A percentile compares a stretch with the other conserved stretches of the same genome.
Evolutionary conservation across 306 rosid genomes (phyloP).

Genomic region (Vigna nakashimae): DNA sequence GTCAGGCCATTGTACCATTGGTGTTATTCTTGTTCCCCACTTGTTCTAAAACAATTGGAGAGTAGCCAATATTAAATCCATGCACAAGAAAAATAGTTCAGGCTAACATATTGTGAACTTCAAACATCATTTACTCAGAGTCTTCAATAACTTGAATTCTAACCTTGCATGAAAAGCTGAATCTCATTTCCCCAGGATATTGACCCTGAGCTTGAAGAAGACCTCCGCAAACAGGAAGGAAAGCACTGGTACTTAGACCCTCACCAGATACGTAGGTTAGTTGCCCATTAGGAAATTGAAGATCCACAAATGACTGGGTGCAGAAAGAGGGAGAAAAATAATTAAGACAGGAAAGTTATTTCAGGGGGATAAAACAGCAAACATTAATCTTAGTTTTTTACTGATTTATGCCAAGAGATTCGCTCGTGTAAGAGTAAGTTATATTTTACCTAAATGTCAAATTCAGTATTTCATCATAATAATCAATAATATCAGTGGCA

Average conservation of each 20-base stretch:
- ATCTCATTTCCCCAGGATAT: constrained; percentile 99
- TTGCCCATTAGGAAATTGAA: constrained; percentile 98
- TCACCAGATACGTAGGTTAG: constrained; percentile 92
- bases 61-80: constrained; percentile 39
- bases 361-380: constrained; percentile 24
- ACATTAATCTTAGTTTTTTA: not conserved
- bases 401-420: not conserved
- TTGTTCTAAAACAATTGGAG: constrained; percentile 64
- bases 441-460: constrained; percentile 12
- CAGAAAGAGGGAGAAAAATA: constrained; percentile 18
- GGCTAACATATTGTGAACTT: constrained; percentile 3
- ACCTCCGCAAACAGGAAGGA: constrained; percentile 89
- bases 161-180: constrained; percentile 97
- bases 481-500: too few species aligned
- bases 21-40: constrained; percentile 93
- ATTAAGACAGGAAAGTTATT: constrained; percentile 22
- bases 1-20: constrained; percentile 94
- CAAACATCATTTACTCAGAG: not conserved
- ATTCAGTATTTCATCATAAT: not conserved
- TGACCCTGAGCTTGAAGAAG: constrained; percentile 99
- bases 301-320: constrained; percentile 90
- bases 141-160: constrained; percentile 38
- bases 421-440: not conserved
- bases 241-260: constrained; percentile 90
- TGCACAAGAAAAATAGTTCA: constrained; percentile 26